Evolutionary conservation across 2,329 filamentous ascomycete genomes (phyloP).

Genomic region (Beauveria caledonica): DNA sequence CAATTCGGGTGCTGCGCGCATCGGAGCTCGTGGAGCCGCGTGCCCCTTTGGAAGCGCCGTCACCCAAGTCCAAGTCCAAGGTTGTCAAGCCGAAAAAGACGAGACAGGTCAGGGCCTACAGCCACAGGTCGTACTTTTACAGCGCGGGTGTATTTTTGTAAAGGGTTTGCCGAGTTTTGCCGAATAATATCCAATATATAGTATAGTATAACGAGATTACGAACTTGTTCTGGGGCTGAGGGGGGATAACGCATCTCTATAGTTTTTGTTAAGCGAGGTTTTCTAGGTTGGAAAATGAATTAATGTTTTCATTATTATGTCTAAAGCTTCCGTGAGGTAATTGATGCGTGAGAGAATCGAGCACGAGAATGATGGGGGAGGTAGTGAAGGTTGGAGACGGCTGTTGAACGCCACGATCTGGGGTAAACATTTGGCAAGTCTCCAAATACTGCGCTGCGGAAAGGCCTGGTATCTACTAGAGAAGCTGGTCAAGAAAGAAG

Average conservation of each 20-base stretch:
- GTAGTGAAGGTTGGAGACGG: background rate
- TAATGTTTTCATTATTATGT: background rate
- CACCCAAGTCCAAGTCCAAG: no score
- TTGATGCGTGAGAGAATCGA: constrained; percentile 1
- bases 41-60: no score
- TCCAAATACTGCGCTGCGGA: background rate
- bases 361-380: background rate
- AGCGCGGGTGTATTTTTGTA: no score
- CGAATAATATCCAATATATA: no score
- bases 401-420: background rate
- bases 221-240: background rate
- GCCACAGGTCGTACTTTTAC: no score
- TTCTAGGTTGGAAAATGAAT: background rate
- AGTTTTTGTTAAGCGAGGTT: background rate
- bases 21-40: background rate
- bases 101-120: no score
- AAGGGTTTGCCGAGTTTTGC: no score
- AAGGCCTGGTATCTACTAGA: background rate
- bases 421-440: background rate
- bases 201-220: background rate
- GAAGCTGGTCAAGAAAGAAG: background rate
- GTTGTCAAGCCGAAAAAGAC: no score
- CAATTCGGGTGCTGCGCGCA: constrained; percentile 28
- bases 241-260: no score
- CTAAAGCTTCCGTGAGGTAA: background rate